A percentile compares a stretch with the other conserved stretches of the same genome.
Evolutionary conservation across 768 basidiomycete species (phyloP).

Genomic region (Exidia glandulosa): DNA sequence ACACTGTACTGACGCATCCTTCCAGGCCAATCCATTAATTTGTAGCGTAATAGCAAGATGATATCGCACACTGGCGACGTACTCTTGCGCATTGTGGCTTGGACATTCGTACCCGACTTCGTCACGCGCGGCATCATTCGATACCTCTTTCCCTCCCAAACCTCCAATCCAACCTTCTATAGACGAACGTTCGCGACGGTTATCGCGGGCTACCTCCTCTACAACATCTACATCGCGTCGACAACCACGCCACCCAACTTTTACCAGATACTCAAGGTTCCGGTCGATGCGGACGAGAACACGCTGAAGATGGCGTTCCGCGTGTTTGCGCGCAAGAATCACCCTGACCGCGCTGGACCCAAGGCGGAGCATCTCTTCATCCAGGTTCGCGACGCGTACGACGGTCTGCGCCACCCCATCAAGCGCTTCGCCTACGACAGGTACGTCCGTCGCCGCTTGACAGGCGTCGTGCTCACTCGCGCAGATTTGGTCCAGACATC

Average conservation of each 20-base stretch:
- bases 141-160: constrained; percentile 28
- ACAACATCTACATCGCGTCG: constrained; percentile 44
- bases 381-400: constrained; percentile 58
- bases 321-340: constrained; percentile 58
- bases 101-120: constrained; percentile 57
- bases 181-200: constrained; percentile 52
- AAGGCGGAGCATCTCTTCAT: constrained; percentile 52
- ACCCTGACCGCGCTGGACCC: constrained; percentile 62
- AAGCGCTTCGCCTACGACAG: constrained; percentile 81
- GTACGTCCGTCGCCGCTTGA: constrained; percentile 30
- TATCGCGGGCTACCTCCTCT: constrained; percentile 53
- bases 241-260: constrained; percentile 43
- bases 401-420: constrained; percentile 65
- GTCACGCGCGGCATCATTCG: constrained; percentile 41
- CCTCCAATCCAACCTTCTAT: constrained; percentile 47
- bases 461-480: neutral
- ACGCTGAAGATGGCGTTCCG: constrained; percentile 65
- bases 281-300: constrained; percentile 50
- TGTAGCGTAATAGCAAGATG: neutral
- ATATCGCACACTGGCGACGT: neutral
- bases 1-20: no score
- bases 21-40: neutral
- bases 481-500: constrained; percentile 69
- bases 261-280: constrained; percentile 62
- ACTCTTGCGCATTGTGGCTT: constrained; percentile 43